phyloP scores from a whole-genome alignment of 2,329 filamentous ascomycete species.

The Fusarium subtropicale region DNA sequence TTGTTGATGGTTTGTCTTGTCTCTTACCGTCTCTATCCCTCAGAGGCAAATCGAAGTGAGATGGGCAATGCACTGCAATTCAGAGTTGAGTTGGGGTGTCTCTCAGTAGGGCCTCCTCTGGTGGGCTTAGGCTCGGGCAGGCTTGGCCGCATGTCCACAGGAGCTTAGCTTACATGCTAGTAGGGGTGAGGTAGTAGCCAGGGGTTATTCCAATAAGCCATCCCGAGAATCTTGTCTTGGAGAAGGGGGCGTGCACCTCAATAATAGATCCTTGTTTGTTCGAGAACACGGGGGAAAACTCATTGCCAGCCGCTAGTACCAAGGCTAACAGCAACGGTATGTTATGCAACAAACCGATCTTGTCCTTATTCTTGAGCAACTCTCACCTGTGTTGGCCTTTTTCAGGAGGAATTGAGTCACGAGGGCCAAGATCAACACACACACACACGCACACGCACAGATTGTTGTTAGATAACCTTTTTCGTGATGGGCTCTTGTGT shows the following conservation, averaged over 20 bases:
- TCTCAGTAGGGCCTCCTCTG: conserved; percentile 6
- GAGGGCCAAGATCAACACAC: conserved; percentile 30
- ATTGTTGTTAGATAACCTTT: conserved; percentile 12
- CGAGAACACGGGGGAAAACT: conserved; percentile 19
- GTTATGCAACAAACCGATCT: conserved; percentile 31
- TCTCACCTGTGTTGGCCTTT: not conserved
- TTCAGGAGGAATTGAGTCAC: conserved; percentile 28
- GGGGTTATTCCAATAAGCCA: conserved; percentile 40
- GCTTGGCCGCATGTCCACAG: conserved; percentile 14
- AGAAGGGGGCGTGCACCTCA: conserved; percentile 13
- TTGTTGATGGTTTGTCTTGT: conserved; percentile 4
- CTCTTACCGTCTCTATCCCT: conserved; percentile 30
- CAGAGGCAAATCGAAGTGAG: conserved; percentile 1
- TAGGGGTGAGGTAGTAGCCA: conserved; percentile 30
- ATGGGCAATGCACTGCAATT: not conserved
- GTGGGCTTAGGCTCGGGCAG: conserved; percentile 23
- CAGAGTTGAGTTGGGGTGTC: conserved; percentile 13
- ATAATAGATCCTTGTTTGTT: conserved; percentile 7
- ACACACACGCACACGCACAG: conserved; percentile 15
- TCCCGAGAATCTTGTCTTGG: conserved; percentile 15
- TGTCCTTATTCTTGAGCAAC: conserved; percentile 29
- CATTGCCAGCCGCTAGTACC: not conserved
- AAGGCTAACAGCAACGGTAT: not conserved
- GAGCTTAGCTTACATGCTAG: conserved; percentile 15
- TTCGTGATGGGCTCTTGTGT: not conserved